A percentile compares a stretch with the other conserved stretches of the same genome.
phyloP scores from a whole-genome alignment of 2,329 filamentous ascomycete species.

The Fusarium sp. region DNA sequence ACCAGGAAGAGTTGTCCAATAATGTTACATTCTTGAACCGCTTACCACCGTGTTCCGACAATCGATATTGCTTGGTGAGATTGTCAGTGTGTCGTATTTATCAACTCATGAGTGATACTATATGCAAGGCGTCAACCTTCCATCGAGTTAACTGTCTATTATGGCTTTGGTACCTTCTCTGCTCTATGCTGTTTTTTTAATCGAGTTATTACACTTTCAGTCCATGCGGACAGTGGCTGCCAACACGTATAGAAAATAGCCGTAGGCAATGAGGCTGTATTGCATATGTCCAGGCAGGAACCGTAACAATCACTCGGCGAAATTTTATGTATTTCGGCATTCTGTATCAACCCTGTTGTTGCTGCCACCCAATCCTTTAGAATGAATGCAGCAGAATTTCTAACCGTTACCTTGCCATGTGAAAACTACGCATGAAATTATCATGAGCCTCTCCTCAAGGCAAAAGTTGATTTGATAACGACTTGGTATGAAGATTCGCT shows the following conservation, averaged over 20 bases:
- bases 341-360: background rate
- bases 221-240: background rate
- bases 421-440: background rate
- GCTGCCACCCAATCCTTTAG: background rate
- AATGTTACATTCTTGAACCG: background rate
- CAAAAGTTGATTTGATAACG: background rate
- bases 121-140: background rate
- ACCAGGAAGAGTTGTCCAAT: background rate
- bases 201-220: background rate
- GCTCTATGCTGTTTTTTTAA: background rate
- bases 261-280: background rate
- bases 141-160: fast-evolving
- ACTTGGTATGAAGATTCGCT: background rate
- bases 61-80: background rate
- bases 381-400: background rate
- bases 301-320: background rate
- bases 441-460: background rate
- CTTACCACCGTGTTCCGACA: background rate
- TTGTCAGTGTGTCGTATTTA: background rate
- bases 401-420: background rate
- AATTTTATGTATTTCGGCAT: background rate
- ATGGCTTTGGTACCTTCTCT: background rate
- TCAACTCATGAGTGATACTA: background rate
- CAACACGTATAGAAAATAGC: background rate
- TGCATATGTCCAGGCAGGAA: background rate